A percentile compares a stretch with the other conserved stretches of the same genome.
These are phyloP conservation scores for Sabuloglossum arenarium DNA, from an alignment of 495 filamentous ascomycete species.

Conservation along the genomic window DNA sequence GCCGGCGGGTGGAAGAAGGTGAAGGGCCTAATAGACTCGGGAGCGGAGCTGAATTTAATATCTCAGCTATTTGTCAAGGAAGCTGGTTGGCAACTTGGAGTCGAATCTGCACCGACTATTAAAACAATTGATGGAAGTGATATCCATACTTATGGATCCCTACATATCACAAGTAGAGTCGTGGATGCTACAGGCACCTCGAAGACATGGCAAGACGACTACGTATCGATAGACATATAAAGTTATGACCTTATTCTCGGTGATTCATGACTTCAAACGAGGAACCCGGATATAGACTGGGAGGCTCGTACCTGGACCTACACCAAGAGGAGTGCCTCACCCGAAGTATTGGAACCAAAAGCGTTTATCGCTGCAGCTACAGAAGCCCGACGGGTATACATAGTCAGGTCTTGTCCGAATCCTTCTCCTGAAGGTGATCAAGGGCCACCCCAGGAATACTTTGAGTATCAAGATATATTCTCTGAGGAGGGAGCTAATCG, in stretches of 20 bases:
- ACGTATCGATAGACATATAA: not conserved
- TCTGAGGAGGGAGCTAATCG: not conserved
- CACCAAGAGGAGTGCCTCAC: not conserved
- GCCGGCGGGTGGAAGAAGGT: too few species aligned
- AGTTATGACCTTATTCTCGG: not conserved
- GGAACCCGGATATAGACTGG: not conserved
- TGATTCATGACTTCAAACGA: not conserved
- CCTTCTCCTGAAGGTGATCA: not conserved
- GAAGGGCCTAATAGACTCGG: not conserved
- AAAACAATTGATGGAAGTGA: not conserved
- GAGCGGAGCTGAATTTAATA: not conserved
- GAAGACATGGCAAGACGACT: not conserved
- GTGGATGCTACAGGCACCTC: too few species aligned
- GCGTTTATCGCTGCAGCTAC: not conserved
- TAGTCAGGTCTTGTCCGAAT: not conserved
- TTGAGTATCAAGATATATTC: not conserved
- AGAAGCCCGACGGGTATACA: not conserved
- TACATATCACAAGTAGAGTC: too few species aligned
- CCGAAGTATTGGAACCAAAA: not conserved
- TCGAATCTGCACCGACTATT: not conserved
- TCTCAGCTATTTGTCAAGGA: not conserved
- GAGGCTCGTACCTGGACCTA: not conserved
- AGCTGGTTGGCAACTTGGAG: not conserved
- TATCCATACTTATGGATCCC: not conserved
- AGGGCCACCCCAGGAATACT: not conserved